Percentiles rank a stretch among this genome's conserved stretches.
phyloP scores from a whole-genome alignment of 1,139 yeast species.

The Pneumocystis canis region DNA sequence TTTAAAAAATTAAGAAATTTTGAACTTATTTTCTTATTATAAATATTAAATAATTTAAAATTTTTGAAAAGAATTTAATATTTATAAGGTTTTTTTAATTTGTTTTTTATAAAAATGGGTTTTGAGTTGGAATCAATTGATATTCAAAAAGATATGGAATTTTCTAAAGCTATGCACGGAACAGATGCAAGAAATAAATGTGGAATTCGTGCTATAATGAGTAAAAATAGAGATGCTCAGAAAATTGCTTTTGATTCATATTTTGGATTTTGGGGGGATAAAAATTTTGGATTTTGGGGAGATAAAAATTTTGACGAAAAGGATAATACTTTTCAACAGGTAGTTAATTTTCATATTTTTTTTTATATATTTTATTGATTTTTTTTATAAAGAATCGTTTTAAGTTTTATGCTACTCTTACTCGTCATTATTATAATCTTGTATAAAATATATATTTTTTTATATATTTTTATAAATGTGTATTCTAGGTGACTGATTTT shows the following conservation, averaged over 20 bases:
- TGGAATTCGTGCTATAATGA: slow-evolving; percentile 63
- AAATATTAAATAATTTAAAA: not conserved
- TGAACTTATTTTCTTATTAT: no score
- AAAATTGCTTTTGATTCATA: slow-evolving; percentile 76
- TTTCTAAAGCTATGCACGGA: slow-evolving; percentile 62
- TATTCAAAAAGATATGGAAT: not conserved
- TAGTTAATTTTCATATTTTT: slow-evolving; percentile 47
- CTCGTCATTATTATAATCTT: not conserved
- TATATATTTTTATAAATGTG: not conserved
- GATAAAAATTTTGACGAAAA: slow-evolving; percentile 38
- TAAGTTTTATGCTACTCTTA: not conserved
- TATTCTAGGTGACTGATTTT: slow-evolving; percentile 19
- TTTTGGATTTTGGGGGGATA: slow-evolving; percentile 84
- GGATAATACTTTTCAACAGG: slow-evolving; percentile 42
- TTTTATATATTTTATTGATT: slow-evolving; percentile 81
- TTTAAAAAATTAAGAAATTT: no score
- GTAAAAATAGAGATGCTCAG: slow-evolving; percentile 67
- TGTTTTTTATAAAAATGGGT: not conserved
- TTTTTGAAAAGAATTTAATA: not conserved
- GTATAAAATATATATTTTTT: not conserved
- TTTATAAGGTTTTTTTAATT: not conserved
- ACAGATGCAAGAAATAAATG: slow-evolving; percentile 44
- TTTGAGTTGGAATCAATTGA: not conserved
- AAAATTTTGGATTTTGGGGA: slow-evolving; percentile 62
- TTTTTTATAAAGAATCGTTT: slow-evolving; percentile 84